These are phyloP conservation scores for Metarhizium rileyi DNA, from an alignment of 2,329 filamentous ascomycete species.

Conservation along the genomic window DNA sequence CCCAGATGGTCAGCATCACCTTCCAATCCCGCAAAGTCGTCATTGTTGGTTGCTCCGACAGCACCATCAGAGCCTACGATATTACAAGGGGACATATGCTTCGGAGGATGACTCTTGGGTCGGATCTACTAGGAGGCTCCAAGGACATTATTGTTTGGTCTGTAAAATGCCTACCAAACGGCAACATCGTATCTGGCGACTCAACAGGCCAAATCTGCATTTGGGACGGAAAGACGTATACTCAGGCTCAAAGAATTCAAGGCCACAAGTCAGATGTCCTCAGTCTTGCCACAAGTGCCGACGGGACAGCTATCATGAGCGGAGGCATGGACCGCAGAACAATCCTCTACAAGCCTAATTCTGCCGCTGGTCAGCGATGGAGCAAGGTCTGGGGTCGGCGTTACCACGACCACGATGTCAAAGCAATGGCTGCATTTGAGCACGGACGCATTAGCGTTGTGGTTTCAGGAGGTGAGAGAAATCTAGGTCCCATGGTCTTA, in stretches of 20 bases:
- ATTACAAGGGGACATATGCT: slow-evolving; percentile 67
- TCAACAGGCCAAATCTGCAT: slow-evolving; percentile 89
- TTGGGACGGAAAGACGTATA: slow-evolving; percentile 90
- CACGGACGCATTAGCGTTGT: slow-evolving; percentile 73
- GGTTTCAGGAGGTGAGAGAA: slow-evolving; percentile 73
- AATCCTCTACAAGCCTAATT: slow-evolving; percentile 64
- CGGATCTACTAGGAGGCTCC: slow-evolving; percentile 63
- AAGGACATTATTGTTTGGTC: slow-evolving; percentile 90
- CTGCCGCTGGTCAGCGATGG: slow-evolving; percentile 59
- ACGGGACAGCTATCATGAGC: slow-evolving; percentile 76
- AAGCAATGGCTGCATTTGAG: slow-evolving; percentile 86
- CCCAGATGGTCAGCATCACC: slow-evolving; percentile 80
- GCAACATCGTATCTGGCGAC: slow-evolving; percentile 88
- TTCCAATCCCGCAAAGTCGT: slow-evolving; percentile 79
- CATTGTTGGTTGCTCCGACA: slow-evolving; percentile 91
- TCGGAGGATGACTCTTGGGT: slow-evolving; percentile 76
- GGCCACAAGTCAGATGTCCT: slow-evolving; percentile 85
- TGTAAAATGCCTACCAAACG: slow-evolving; percentile 76
- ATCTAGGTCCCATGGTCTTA: neutral
- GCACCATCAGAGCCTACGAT: slow-evolving; percentile 86
- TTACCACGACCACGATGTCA: slow-evolving; percentile 91
- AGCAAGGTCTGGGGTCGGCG: slow-evolving; percentile 74
- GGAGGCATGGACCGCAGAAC: slow-evolving; percentile 88
- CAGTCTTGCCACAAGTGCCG: slow-evolving; percentile 70
- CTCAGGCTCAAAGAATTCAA: slow-evolving; percentile 74